Evolutionary conservation across 768 basidiomycete species (phyloP), one percentile per base, ranked within the genome.

Genomic region (Glaciozyma martinii): DNA sequence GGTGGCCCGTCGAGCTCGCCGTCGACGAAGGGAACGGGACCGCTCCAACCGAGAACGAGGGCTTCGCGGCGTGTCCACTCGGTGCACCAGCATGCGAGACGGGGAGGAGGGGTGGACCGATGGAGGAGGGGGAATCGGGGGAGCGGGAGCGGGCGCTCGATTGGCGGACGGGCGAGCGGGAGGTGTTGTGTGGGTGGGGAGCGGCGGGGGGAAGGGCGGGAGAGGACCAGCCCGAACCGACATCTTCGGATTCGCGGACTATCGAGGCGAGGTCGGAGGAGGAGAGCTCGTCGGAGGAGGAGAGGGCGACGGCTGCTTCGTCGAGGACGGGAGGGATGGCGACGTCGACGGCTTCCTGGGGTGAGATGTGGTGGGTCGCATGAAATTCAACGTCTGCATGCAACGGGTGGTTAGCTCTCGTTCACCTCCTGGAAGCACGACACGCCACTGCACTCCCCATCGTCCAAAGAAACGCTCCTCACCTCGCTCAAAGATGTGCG

Each of bases 401-500:
- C 12, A 19, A 3, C 19, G 5, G 18, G 2, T 9, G 21, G 40
- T 40, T 13, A 25, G 56, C 40, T 57, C 40, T n/a, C n/a, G 23
- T 42, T 15, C 52, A 3, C 52, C 23, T 8, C 52, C 12, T n/a
- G n/a, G 27, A 53, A 18, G 6, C 52, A 53, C 23, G 23, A 25
- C 52, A 5, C 37, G 37, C 37, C 5, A 55, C 29, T 27, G 27
- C n/a, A 59, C 5, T 10, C n/a, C n/a, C n/a, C n/a, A n/a, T n/a
- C n/a, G 5, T 40, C 37, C 10, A 40, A 13, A 40, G 37, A 40
- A 13, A 40, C 37, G 7, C 37, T 40, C 7, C 68, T 47, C 18
- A 67, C 69, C 69, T 50, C 69, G 66, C 63, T 70, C 69, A 44
- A 70, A 70, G 57, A 70, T 66, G 53, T 70, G 68, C 49, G 53